phyloP scores from a whole-genome alignment of 139 green algal genomes.

The Coelastrella sp. region DNA sequence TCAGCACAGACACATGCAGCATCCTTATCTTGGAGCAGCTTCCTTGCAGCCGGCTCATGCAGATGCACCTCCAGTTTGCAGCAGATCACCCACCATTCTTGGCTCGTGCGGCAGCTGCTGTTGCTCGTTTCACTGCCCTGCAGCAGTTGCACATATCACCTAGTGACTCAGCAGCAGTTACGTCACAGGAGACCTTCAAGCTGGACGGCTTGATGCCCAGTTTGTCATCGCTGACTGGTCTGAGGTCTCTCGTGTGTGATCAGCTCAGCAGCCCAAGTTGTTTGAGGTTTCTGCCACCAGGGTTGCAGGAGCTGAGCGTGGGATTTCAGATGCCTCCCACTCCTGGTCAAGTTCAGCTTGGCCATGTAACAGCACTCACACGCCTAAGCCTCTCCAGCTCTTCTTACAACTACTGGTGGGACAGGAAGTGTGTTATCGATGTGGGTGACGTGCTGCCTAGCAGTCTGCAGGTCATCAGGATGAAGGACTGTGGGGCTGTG shows the following conservation, averaged over 20 bases:
- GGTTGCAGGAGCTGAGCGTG: background rate
- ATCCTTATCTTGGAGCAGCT: background rate
- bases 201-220: background rate
- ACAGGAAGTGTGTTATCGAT: background rate
- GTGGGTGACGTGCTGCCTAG: background rate
- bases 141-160: background rate
- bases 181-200: background rate
- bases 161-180: background rate
- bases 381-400: background rate
- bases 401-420: background rate
- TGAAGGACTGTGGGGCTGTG: background rate
- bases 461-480: background rate
- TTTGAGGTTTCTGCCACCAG: background rate
- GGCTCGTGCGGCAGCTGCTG: background rate
- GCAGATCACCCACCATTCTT: background rate
- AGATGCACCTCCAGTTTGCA: background rate
- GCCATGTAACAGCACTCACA: background rate
- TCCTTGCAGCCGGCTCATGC: background rate
- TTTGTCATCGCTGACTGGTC: background rate
- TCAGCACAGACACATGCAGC: conserved; percentile 3
- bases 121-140: background rate
- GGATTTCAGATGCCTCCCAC: background rate
- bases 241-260: background rate
- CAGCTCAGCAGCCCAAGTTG: background rate
- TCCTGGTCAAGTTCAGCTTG: background rate